Evolutionary conservation across 148 eudicot genomes (phyloP).

Genomic region (Rhododendron ferrugineum): DNA sequence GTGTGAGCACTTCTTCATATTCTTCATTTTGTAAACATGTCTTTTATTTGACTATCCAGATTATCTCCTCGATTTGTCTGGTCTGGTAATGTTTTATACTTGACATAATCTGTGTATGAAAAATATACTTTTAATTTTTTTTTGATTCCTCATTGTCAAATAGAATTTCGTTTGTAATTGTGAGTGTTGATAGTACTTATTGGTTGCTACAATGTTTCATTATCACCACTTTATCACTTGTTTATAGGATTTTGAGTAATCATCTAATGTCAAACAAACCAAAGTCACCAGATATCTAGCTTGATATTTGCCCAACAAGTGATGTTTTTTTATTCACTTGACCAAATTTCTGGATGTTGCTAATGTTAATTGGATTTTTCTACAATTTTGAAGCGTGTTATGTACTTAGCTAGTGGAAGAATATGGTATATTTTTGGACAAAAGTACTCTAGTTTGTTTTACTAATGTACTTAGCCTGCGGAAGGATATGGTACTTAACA

Average conservation of each 20-base stretch:
- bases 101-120: neutral
- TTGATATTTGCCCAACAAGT: neutral
- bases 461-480: neutral
- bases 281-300: neutral
- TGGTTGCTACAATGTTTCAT: neutral
- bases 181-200: neutral
- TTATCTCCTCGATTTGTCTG: neutral
- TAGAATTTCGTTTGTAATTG: neutral
- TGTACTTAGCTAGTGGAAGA: neutral
- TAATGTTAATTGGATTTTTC: neutral
- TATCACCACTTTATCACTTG: neutral
- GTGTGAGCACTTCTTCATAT: conserved; percentile 39
- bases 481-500: neutral
- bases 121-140: neutral
- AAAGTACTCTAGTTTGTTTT: neutral
- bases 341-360: neutral
- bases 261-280: neutral
- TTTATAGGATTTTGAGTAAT: neutral
- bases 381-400: neutral
- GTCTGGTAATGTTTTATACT: neutral
- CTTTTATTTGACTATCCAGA: neutral
- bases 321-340: neutral
- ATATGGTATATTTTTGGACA: neutral
- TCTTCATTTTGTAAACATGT: neutral
- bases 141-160: neutral